phyloP scores from a whole-genome alignment of 2,329 filamentous ascomycete genomes.

The Lasiodiplodia hormozganensis region DNA sequence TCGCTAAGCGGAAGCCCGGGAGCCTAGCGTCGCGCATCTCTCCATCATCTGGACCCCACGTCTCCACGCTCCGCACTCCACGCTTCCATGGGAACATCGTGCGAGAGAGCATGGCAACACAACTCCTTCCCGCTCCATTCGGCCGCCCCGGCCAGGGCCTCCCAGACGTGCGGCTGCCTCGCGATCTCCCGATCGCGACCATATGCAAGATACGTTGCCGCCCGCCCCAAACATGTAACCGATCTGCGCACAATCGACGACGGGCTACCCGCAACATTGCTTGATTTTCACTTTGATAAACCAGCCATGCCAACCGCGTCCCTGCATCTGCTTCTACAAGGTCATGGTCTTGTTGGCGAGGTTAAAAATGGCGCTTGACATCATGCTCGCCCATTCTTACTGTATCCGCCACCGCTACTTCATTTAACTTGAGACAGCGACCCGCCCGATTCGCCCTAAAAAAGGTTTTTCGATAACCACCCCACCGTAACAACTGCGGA shows the following conservation, averaged over 20 bases:
- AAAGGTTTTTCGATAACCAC: neutral
- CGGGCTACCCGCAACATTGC: conserved; percentile 15
- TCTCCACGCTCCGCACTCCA: neutral
- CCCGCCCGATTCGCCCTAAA: neutral
- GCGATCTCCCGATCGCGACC: conserved; percentile 7
- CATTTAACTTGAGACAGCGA: conserved; percentile 3
- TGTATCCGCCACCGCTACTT: neutral
- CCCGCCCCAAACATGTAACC: neutral
- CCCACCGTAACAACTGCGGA: neutral
- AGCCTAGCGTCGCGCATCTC: neutral
- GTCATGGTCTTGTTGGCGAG: neutral
- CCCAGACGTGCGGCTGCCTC: conserved; percentile 14
- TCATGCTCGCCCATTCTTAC: neutral
- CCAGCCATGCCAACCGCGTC: neutral
- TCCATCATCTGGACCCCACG: conserved; percentile 5
- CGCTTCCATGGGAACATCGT: neutral
- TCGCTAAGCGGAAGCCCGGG: neutral
- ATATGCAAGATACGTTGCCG: conserved; percentile 25
- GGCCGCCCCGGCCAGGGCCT: neutral
- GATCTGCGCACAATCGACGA: conserved; percentile 9
- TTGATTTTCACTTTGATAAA: neutral
- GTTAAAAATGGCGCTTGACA: neutral
- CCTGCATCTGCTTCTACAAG: neutral
- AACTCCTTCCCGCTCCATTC: neutral
- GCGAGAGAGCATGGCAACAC: neutral